Conservation (phyloP, 345 rosid species). For the Hibiscus mutabilis region DNA sequence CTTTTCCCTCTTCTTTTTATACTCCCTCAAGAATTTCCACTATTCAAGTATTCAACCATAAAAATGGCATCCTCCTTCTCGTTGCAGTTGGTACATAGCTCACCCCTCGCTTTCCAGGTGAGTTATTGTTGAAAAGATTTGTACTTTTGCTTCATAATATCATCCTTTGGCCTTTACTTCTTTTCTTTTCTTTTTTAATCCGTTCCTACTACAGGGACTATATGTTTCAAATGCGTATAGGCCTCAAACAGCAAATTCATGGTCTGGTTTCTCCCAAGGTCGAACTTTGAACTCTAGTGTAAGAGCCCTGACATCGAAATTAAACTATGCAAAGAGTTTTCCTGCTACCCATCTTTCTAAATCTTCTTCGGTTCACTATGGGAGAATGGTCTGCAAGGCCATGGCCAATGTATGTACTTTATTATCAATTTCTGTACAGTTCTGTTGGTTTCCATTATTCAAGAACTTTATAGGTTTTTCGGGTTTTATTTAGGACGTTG, state of each 20-base stretch:
- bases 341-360: slow-evolving; percentile 30
- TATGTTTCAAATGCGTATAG: slow-evolving; percentile 19
- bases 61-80: slow-evolving; percentile 54
- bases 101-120: slow-evolving; percentile 45
- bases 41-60: background rate
- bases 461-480: background rate
- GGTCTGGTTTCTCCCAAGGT: slow-evolving; percentile 21
- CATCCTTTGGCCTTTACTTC: background rate
- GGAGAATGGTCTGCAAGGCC: slow-evolving; percentile 42
- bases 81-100: slow-evolving; percentile 38
- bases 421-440: background rate
- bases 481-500: slow-evolving; percentile 42
- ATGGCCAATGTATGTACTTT: slow-evolving; percentile 39
- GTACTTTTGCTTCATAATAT: background rate
- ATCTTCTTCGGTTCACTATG: slow-evolving; percentile 27
- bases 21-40: background rate
- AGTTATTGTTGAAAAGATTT: background rate
- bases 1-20: too few species aligned
- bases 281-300: slow-evolving; percentile 21
- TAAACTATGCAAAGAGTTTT: slow-evolving; percentile 38
- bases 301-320: slow-evolving; percentile 36
- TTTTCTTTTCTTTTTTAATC: background rate
- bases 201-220: slow-evolving; percentile 25
- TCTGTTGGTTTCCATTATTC: background rate
- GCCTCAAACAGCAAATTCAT: slow-evolving; percentile 20